Conservation (phyloP, 2,329 filamentous ascomycete genomes). For the Arthrobotrys sinensis region DNA sequence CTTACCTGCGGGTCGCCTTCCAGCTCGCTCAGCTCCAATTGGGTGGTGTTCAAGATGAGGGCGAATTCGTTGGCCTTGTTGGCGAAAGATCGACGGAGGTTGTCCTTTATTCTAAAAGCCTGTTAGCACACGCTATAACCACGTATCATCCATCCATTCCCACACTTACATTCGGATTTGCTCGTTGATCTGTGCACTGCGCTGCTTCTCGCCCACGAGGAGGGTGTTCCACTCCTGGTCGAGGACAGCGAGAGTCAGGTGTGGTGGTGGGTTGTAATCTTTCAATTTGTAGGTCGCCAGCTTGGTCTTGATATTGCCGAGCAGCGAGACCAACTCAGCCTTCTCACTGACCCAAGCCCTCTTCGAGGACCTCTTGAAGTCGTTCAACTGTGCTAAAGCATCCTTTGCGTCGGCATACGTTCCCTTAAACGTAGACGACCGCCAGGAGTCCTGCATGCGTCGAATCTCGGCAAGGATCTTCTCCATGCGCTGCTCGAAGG, state of each 20-base stretch:
- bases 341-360: slow-evolving; percentile 98
- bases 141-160: neutral
- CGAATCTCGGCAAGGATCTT: slow-evolving; percentile 82
- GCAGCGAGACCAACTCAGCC: slow-evolving; percentile 89
- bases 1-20: slow-evolving; percentile 92
- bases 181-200: slow-evolving; percentile 96
- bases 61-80: slow-evolving; percentile 99
- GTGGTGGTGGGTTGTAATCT: slow-evolving; percentile 89
- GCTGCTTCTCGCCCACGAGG: slow-evolving; percentile 85
- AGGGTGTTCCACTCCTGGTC: slow-evolving; percentile 86
- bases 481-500: slow-evolving; percentile 91
- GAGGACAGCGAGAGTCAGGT: slow-evolving; percentile 84
- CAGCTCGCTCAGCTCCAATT: slow-evolving; percentile 93
- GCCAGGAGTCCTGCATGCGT: slow-evolving; percentile 82
- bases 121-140: slow-evolving; percentile 65
- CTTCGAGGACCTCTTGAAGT: slow-evolving; percentile 93
- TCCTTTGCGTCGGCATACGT: slow-evolving; percentile 93
- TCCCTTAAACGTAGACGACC: slow-evolving; percentile 85
- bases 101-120: slow-evolving; percentile 85
- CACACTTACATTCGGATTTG: slow-evolving; percentile 85
- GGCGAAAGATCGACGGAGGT: slow-evolving; percentile 89
- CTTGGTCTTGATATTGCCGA: slow-evolving; percentile 99
- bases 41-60: slow-evolving; percentile 92
- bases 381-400: slow-evolving; percentile 84
- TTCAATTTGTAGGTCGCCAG: slow-evolving; percentile 92